Evolutionary conservation across 2,329 filamentous ascomycete genomes (phyloP).

Genomic region (Aspergillus sergii): DNA sequence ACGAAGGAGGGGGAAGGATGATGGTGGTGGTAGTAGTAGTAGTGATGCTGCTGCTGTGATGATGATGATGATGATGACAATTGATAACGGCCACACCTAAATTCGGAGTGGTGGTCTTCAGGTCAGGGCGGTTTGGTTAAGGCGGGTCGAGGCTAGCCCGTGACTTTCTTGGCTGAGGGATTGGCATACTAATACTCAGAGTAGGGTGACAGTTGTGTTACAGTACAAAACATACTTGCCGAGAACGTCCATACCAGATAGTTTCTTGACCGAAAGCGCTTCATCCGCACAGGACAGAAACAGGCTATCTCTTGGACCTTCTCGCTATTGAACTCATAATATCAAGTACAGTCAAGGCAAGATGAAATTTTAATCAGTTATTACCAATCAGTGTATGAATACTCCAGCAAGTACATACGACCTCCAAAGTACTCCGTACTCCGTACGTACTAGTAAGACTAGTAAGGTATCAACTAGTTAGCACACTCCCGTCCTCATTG

Average conservation of each 20-base stretch:
- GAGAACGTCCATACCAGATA: neutral
- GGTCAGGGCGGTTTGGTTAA: conserved; percentile 6
- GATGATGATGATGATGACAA: conserved; percentile 6
- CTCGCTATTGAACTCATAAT: neutral
- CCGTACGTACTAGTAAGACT: neutral
- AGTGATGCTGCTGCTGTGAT: no score
- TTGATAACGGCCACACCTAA: neutral
- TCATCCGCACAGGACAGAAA: neutral
- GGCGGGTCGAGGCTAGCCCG: conserved; percentile 8
- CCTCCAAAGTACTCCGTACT: neutral
- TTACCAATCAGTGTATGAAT: neutral
- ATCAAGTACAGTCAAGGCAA: neutral
- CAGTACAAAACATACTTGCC: neutral
- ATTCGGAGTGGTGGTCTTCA: conserved; percentile 1
- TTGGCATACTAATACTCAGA: neutral
- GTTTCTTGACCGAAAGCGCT: neutral
- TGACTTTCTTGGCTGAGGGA: neutral
- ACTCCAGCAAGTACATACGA: neutral
- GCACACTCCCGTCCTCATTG: neutral
- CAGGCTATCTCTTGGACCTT: neutral
- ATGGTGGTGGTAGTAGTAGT: neutral
- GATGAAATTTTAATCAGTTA: neutral
- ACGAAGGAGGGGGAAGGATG: neutral
- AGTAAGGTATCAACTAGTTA: neutral
- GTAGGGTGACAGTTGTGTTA: neutral